A percentile compares a stretch with the other conserved stretches of the same genome.
phyloP scores from a whole-genome alignment of 495 filamentous ascomycete genomes.

The Lophiotrema nucula region DNA sequence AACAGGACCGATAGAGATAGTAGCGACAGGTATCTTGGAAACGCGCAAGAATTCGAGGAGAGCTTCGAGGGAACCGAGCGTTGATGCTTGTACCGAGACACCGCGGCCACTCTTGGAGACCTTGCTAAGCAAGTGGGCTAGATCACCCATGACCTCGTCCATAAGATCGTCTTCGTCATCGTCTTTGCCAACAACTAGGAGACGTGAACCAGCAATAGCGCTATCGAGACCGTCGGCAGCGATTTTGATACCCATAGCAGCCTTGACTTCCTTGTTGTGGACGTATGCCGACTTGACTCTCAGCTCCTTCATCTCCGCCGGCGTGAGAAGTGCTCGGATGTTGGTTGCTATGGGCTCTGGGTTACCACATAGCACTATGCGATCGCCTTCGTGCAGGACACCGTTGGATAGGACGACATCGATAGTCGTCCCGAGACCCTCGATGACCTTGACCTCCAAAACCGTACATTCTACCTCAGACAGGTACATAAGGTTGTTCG shows the following conservation, averaged over 20 bases:
- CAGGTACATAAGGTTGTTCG: constrained; percentile 94
- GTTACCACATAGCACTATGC: constrained; percentile 90
- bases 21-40: constrained; percentile 95
- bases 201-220: constrained; percentile 93
- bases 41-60: constrained; percentile 90
- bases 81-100: constrained; percentile 96
- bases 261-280: constrained; percentile 99
- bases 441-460: constrained; percentile 97
- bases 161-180: constrained; percentile 96
- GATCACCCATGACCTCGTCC: constrained; percentile 93
- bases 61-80: constrained; percentile 94
- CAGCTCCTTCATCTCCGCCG: constrained; percentile 89
- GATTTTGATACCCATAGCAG: constrained; percentile 97
- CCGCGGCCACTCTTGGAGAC: constrained; percentile 88
- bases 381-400: constrained; percentile 90
- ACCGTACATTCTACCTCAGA: constrained; percentile 97
- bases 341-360: constrained; percentile 93
- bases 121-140: constrained; percentile 83
- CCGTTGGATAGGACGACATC: constrained; percentile 97
- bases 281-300: constrained; percentile 93
- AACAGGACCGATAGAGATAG: constrained; percentile 96
- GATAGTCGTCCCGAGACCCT: constrained; percentile 97
- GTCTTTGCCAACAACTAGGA: constrained; percentile 89
- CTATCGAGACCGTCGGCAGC: constrained; percentile 93
- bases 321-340: constrained; percentile 93